phyloP scores from a whole-genome alignment of 352 stramenopile species.

The Elongisporangium prolatum region DNA sequence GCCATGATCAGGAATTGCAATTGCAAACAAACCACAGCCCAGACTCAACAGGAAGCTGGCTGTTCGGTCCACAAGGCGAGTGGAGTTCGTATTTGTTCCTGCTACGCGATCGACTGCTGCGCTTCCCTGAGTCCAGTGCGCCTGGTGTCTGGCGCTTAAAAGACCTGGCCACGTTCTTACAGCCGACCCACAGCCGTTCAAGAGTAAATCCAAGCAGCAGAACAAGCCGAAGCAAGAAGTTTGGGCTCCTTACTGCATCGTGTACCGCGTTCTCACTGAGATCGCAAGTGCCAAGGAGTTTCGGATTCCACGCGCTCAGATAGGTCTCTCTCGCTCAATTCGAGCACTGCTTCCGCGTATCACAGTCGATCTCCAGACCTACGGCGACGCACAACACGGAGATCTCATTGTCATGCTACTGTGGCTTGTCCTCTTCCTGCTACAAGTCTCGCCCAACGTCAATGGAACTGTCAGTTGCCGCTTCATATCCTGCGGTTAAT shows the following conservation, averaged over 20 bases:
- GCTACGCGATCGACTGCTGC: constrained; percentile 44
- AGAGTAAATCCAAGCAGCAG: not conserved
- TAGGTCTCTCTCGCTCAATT: constrained; percentile 25
- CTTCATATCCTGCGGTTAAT: constrained; percentile 99
- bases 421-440: constrained; percentile 42
- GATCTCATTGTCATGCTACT: constrained; percentile 39
- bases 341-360: constrained; percentile 37
- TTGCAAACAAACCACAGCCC: not conserved
- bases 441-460: constrained; percentile 22
- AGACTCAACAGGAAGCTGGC: not conserved
- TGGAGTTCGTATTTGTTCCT: constrained; percentile 61
- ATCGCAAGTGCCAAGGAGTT: constrained; percentile 52
- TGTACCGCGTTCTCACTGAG: constrained; percentile 49
- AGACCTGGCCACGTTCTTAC: constrained; percentile 24
- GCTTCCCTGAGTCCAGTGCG: constrained; percentile 23
- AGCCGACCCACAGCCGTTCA: constrained; percentile 1
- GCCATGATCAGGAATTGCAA: constrained; percentile 1
- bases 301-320: constrained; percentile 28
- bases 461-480: constrained; percentile 75
- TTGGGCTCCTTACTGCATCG: constrained; percentile 22
- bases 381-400: constrained; percentile 16
- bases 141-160: constrained; percentile 27
- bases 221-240: constrained; percentile 3
- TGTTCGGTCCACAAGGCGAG: constrained; percentile 33
- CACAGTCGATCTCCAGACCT: constrained; percentile 25